phyloP scores from a whole-genome alignment of 768 basidiomycete species.

The Podaxis rugospora region DNA sequence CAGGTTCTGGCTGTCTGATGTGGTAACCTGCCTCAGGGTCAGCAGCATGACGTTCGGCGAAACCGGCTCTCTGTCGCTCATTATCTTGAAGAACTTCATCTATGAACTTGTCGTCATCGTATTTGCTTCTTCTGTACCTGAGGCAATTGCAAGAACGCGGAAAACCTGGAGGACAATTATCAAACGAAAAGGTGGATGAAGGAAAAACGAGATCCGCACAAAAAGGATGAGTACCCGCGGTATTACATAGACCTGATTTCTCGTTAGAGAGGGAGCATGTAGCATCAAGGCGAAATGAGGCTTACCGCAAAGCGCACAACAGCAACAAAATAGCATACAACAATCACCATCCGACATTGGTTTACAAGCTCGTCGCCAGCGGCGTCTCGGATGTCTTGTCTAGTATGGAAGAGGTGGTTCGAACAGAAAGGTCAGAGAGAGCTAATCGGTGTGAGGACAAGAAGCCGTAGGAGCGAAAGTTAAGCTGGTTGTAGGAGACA shows the following conservation, averaged over 20 bases:
- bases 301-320: conserved; percentile 4
- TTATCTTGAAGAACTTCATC: conserved; percentile 5
- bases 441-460: neutral
- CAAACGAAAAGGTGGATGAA: neutral
- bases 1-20: conserved; percentile 5
- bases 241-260: conserved; percentile 5
- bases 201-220: neutral
- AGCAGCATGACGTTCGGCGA: neutral
- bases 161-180: neutral
- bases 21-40: neutral
- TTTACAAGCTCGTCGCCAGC: neutral
- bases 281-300: neutral
- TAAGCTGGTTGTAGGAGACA: neutral
- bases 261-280: neutral
- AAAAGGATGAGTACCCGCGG: neutral
- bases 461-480: neutral
- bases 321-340: conserved; percentile 6
- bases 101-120: conserved; percentile 8
- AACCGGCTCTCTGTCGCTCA: neutral
- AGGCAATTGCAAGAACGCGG: neutral
- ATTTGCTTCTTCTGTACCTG: neutral
- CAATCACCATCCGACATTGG: conserved; percentile 7
- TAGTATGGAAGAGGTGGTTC: neutral
- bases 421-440: neutral
- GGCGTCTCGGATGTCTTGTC: neutral